Evolutionary conservation across 2,329 filamentous ascomycete genomes (phyloP).

Genomic region (Calonectria fujianensis): DNA sequence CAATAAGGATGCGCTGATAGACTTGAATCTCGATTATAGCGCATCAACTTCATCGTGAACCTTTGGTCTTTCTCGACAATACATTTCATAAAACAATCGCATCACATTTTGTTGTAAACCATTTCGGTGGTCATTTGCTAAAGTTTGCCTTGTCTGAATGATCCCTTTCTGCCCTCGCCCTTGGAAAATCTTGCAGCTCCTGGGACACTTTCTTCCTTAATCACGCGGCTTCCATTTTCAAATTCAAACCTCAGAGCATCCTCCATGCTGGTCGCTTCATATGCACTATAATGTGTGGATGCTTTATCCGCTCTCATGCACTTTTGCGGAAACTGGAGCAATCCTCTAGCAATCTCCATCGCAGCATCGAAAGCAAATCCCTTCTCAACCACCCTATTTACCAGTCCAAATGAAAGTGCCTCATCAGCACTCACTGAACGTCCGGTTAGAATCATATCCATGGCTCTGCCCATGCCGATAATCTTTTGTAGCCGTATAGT

Average conservation of each 20-base stretch:
- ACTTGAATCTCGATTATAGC: no score
- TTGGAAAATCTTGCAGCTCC: neutral
- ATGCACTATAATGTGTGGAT: neutral
- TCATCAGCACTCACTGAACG: conserved; percentile 2
- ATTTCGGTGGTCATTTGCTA: neutral
- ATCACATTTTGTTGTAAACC: neutral
- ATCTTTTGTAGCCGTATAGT: neutral
- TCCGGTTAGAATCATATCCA: conserved; percentile 21
- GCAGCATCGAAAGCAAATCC: conserved; percentile 6
- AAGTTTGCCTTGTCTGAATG: neutral
- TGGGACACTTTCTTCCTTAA: conserved; percentile 4
- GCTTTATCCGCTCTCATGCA: conserved; percentile 13
- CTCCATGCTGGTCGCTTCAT: neutral
- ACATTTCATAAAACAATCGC: neutral
- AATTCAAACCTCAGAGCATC: conserved; percentile 13
- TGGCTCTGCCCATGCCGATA: neutral
- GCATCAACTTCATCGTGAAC: no score
- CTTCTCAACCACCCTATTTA: neutral
- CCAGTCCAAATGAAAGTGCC: conserved; percentile 16
- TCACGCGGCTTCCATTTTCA: neutral
- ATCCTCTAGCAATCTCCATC: neutral
- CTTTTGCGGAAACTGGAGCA: conserved; percentile 12
- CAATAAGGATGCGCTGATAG: no score
- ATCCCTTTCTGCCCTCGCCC: conserved; percentile 8
- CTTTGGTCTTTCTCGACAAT: no score